Base-by-base conservation (phyloP, 192 early-diverging fungal species). In the Coemansia reversa region DNA sequence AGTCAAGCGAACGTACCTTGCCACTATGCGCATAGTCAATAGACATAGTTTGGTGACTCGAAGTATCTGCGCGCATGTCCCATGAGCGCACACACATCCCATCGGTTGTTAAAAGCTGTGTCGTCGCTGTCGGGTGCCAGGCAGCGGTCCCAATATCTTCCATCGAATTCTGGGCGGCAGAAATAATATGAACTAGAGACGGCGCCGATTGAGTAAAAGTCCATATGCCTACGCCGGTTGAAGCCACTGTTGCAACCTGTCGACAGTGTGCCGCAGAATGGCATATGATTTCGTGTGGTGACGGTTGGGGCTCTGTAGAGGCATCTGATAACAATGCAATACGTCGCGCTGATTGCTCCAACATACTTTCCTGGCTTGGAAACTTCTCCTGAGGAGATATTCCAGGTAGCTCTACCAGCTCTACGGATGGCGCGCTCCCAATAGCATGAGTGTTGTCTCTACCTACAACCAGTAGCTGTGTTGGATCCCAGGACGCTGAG, bases 1-100 rank as follows among this genome's bases (percentile, higher is more conserved):
- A 92, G 75, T 95, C 93, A 2, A 97, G 53, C 11, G 84, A 83
- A 23, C 89, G 84, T 25, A 94, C 75, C 35, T 73, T 79, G n/a
- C 83, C 76, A n/a, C 84, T 75, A 65, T 98, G 96, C n/a, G 93
- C 90, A 19, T 84, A 69, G 45, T 74, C 67, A 16, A 70, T 64
- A 25, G 62, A 24, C 23, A 69, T 55, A n/a, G 69, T 51, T 29
- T 59, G 60, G 9, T 42, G 51, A 3, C 55, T 33, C 5, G 60
- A 52, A 30, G 78, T 75, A 83, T 75, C 83, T 30, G 84, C 74
- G 16, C 88, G 84, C 24, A 86, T 58, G 72, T 95, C 91, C 87
- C 90, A 92, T 9, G 89, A 85, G 28, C 82, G 81, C 3, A 96
- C 71, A 19, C 79, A 70, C 5, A 78, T 64, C 19, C 84, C 88